Conservation (phyloP, 352 stramenopile genomes). For the Phytophthora ohioensis region DNA sequence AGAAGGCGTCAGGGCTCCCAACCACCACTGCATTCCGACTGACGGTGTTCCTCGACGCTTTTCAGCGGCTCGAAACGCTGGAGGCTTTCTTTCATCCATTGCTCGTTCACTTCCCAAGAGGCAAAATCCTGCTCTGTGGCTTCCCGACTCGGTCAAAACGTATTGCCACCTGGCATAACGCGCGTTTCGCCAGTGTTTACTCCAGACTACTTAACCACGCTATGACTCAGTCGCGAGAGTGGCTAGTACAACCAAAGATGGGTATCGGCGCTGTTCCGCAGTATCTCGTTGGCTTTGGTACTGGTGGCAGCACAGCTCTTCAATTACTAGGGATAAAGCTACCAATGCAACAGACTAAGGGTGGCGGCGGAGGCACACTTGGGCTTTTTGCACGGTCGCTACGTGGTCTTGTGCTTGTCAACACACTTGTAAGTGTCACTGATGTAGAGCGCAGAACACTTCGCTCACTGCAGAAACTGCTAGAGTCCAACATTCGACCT, state of each 20-base stretch:
- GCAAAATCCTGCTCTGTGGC: constrained; percentile 72
- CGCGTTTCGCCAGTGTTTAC: constrained; percentile 55
- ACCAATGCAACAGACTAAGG: constrained; percentile 35
- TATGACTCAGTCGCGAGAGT: constrained; percentile 61
- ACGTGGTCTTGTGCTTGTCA: constrained; percentile 67
- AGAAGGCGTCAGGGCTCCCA: not conserved
- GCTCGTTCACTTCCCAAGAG: constrained; percentile 64
- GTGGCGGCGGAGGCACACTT: constrained; percentile 34
- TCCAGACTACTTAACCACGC: constrained; percentile 60
- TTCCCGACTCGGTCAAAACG: constrained; percentile 54
- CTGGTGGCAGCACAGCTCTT: constrained; percentile 56
- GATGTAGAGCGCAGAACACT: constrained; percentile 39
- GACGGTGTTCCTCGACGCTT: constrained; percentile 73
- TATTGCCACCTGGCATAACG: constrained; percentile 58
- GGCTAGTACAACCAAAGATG: constrained; percentile 80
- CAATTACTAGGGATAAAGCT: constrained; percentile 60
- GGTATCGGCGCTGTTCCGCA: constrained; percentile 68
- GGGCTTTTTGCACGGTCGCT: constrained; percentile 52
- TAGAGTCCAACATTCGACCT: constrained; percentile 16
- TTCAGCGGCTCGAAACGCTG: constrained; percentile 71
- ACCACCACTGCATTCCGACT: constrained; percentile 53
- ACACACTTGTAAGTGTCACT: constrained; percentile 40
- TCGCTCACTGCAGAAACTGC: constrained; percentile 27
- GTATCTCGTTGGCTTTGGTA: constrained; percentile 74
- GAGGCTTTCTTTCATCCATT: constrained; percentile 66